These are phyloP conservation scores for Falciphora oryzae DNA, from an alignment of 2,329 filamentous ascomycete species.

Conservation along the genomic window DNA sequence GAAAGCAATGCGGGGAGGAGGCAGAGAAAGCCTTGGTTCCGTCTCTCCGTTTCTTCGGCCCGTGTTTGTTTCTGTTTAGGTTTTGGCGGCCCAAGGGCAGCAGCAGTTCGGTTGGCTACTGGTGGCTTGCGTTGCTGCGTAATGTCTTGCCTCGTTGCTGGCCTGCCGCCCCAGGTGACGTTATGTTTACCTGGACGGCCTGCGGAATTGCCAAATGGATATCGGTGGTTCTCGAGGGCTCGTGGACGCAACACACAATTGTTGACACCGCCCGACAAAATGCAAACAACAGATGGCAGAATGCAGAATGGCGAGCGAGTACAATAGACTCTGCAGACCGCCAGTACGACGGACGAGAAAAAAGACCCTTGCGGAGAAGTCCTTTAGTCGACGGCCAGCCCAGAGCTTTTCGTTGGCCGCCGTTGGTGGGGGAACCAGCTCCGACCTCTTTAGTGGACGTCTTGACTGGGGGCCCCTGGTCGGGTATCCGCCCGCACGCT, in stretches of 20 bases:
- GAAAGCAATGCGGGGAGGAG: background rate
- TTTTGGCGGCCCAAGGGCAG: background rate
- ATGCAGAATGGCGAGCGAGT: background rate
- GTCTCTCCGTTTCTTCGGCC: background rate
- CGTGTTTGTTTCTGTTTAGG: background rate
- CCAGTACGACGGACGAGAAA: background rate
- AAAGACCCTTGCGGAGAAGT: background rate
- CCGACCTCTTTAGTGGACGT: background rate
- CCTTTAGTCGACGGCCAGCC: background rate
- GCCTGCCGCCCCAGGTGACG: background rate
- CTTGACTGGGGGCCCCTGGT: background rate
- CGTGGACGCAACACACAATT: background rate
- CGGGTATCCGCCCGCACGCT: background rate
- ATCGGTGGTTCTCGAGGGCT: background rate
- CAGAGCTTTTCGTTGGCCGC: background rate
- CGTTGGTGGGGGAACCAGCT: background rate
- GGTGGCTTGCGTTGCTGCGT: too few species aligned
- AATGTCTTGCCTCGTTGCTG: background rate
- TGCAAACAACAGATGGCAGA: background rate
- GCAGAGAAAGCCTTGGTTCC: background rate
- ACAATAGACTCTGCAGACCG: background rate
- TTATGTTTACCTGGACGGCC: background rate
- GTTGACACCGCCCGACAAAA: background rate
- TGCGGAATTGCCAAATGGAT: background rate
- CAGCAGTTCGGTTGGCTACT: too few species aligned